Evolutionary conservation across 2,329 filamentous ascomycete species (phyloP).

Genomic region (Phaeoacremonium minimum): DNA sequence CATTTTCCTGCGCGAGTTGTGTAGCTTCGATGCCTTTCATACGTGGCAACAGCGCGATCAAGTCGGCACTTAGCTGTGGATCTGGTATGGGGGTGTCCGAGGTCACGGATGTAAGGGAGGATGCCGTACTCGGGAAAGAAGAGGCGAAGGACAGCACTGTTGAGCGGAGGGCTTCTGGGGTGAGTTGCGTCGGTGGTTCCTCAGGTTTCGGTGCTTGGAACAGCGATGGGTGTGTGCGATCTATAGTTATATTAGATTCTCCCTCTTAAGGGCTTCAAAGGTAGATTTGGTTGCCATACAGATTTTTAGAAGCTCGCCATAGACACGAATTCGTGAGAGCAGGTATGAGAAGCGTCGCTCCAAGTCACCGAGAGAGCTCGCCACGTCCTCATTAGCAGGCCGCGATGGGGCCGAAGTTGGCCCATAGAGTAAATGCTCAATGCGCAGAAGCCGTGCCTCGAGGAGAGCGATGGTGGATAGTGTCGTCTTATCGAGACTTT

Average conservation of each 20-base stretch:
- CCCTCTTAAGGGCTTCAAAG: neutral
- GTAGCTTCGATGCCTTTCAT: slow-evolving; percentile 58
- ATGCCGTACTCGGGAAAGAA: slow-evolving; percentile 51
- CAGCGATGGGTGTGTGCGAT: slow-evolving; percentile 48
- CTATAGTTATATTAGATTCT: slow-evolving; percentile 24
- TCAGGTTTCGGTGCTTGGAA: slow-evolving; percentile 44
- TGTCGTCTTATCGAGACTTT: slow-evolving; percentile 45
- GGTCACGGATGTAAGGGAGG: slow-evolving; percentile 49
- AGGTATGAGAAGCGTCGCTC: slow-evolving; percentile 50
- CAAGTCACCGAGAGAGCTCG: slow-evolving; percentile 41
- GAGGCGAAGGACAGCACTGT: slow-evolving; percentile 54
- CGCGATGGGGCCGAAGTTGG: slow-evolving; percentile 25
- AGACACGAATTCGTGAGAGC: slow-evolving; percentile 47
- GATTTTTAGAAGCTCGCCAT: slow-evolving; percentile 55
- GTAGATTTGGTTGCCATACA: slow-evolving; percentile 36
- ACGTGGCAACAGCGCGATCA: slow-evolving; percentile 55
- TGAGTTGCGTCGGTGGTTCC: slow-evolving; percentile 46
- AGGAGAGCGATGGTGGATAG: slow-evolving; percentile 52
- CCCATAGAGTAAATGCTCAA: slow-evolving; percentile 57
- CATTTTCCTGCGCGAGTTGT: slow-evolving; percentile 57
- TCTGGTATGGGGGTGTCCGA: slow-evolving; percentile 54
- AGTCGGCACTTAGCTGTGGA: slow-evolving; percentile 45
- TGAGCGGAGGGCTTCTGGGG: slow-evolving; percentile 45
- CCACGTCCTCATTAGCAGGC: slow-evolving; percentile 32
- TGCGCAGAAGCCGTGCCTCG: slow-evolving; percentile 52